These are phyloP conservation scores for Leccinum ochraceum DNA, from an alignment of 768 basidiomycete species.

Conservation along the genomic window DNA sequence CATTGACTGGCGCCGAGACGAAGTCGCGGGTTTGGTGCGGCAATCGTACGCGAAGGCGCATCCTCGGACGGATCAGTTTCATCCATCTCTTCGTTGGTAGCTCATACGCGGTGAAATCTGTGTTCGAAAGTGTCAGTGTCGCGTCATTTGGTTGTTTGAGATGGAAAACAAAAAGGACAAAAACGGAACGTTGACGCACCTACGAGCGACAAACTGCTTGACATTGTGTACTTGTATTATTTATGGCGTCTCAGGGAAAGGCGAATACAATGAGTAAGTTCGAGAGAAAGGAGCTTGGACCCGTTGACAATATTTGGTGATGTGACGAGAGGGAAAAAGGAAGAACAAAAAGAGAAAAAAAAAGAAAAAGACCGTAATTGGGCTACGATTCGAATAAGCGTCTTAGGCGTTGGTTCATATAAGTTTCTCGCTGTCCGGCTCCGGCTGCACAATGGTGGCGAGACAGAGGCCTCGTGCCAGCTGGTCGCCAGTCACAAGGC, in stretches of 20 bases:
- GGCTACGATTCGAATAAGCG: not conserved
- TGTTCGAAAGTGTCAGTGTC: not conserved
- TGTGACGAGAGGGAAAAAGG: too few species aligned
- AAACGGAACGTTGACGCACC: conserved; percentile 14
- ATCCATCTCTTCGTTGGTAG: conserved; percentile 23
- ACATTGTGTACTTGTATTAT: not conserved
- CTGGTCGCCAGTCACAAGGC: not conserved
- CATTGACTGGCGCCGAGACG: conserved; percentile 20
- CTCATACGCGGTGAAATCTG: conserved; percentile 28
- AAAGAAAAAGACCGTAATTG: not conserved
- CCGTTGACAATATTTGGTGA: not conserved
- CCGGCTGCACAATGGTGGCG: conserved; percentile 13
- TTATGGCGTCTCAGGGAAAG: not conserved
- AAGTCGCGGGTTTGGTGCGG: conserved; percentile 4
- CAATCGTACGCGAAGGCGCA: conserved; percentile 23
- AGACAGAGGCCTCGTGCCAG: not conserved
- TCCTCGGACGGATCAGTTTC: conserved; percentile 20
- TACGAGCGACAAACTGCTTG: conserved; percentile 15
- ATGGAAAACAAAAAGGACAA: not conserved
- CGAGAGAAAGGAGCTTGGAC: not conserved
- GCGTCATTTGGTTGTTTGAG: not conserved
- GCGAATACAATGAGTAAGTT: not conserved
- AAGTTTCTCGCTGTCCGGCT: conserved; percentile 12
- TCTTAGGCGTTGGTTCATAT: conserved; percentile 2
- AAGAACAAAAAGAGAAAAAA: not conserved